A percentile compares a stretch with the other conserved stretches of the same genome.
phyloP scores from a whole-genome alignment of 495 filamentous ascomycete genomes.

The Talaromyces liani region DNA sequence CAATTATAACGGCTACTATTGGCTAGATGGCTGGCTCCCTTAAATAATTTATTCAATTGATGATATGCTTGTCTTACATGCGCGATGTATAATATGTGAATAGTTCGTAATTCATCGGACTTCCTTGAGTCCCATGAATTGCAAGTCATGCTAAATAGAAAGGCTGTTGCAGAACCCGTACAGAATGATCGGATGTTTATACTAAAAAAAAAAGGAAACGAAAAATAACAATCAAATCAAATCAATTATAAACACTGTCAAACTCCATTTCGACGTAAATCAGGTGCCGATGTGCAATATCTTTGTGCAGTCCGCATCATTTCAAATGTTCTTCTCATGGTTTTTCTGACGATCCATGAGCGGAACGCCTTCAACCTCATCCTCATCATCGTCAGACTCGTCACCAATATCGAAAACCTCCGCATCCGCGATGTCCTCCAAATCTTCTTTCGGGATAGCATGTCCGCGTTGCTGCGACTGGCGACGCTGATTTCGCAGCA shows the following conservation, averaged over 20 bases:
- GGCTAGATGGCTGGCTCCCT: neutral
- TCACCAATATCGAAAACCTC: conserved; percentile 8
- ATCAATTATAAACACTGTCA: neutral
- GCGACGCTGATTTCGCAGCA: conserved; percentile 1
- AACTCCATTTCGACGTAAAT: neutral
- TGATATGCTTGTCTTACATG: neutral
- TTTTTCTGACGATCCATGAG: conserved; percentile 2
- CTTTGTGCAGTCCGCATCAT: neutral
- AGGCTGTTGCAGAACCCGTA: neutral
- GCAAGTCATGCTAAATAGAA: neutral
- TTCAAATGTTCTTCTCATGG: neutral
- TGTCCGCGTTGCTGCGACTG: neutral
- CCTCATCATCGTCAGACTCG: conserved; percentile 6
- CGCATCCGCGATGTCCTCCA: neutral
- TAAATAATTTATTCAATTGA: neutral
- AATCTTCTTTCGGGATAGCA: neutral
- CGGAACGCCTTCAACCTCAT: conserved; percentile 5
- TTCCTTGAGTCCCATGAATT: neutral
- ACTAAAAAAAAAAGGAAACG: neutral
- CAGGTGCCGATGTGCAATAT: neutral
- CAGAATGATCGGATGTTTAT: neutral
- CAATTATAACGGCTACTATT: neutral
- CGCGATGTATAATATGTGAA: neutral
- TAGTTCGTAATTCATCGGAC: neutral
- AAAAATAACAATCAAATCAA: neutral